Evolutionary conservation across 192 early-diverging fungal genomes (phyloP).

Genomic region (Backusella westeae): DNA sequence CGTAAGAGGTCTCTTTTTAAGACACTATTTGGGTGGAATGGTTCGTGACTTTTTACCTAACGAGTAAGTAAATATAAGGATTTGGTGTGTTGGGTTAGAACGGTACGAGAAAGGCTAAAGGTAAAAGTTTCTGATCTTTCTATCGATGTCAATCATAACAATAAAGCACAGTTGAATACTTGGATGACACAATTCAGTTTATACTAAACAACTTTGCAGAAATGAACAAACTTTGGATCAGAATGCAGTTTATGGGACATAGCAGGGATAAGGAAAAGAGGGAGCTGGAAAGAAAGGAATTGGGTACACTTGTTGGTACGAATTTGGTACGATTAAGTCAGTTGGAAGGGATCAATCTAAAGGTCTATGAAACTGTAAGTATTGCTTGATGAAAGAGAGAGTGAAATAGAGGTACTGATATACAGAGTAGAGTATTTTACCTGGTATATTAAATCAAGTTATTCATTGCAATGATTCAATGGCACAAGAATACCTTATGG

Average conservation of each 20-base stretch:
- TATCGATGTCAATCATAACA: neutral
- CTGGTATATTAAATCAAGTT: slow-evolving; percentile 91
- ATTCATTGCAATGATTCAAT: slow-evolving; percentile 95
- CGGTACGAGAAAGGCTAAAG: neutral
- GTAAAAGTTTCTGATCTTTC: neutral
- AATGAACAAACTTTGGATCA: slow-evolving; percentile 99
- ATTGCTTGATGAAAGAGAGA: neutral
- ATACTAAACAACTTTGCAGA: slow-evolving; percentile 97
- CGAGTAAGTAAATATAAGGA: slow-evolving; percentile 36
- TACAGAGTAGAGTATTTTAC: slow-evolving; percentile 69
- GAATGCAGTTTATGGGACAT: slow-evolving; percentile 94
- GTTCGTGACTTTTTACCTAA: slow-evolving; percentile 93
- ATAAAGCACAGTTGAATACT: neutral
- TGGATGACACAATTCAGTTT: slow-evolving; percentile 87
- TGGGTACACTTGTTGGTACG: slow-evolving; percentile 93
- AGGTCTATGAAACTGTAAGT: slow-evolving; percentile 75
- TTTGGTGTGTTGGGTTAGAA: no score
- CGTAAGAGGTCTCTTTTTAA: slow-evolving; percentile 92
- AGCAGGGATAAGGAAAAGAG: slow-evolving; percentile 92
- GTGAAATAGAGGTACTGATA: neutral
- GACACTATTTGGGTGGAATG: slow-evolving; percentile 94
- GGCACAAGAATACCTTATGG: slow-evolving; percentile 99
- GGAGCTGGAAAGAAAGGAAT: slow-evolving; percentile 93
- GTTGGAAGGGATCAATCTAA: slow-evolving; percentile 80
- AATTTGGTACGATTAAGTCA: slow-evolving; percentile 96